Base-by-base conservation (phyloP, 768 basidiomycete genomes). In the Hortiboletus flavorubellus region DNA sequence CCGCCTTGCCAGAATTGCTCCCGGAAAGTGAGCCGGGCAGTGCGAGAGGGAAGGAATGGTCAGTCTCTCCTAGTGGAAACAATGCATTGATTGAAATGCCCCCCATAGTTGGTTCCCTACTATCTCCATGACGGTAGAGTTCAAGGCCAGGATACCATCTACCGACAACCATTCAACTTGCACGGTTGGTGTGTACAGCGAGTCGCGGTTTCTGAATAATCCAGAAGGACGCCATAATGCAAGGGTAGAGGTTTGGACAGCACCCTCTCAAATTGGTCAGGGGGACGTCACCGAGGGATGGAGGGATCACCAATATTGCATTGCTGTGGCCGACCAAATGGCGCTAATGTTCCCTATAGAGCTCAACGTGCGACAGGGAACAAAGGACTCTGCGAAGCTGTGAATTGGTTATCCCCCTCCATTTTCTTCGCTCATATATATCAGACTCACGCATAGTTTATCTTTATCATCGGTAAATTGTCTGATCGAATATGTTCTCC, bases 241-340 rank as follows among this genome's bases (percentile, higher is more conserved):
- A 4, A 80, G 80, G 58, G 77, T 80, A 4, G 87, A 87, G 61
- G 72, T 86, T 12, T 88, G 86, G 86, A 81, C 82, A 7, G 82
- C 85, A 10, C 86, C 86, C 2, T 71, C 74, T 41, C 73, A 81
- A 51, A 72, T 83, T 38, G 81, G 79, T 3, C 76, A 78, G 51
- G 80, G 80, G 0, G 46, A 64, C 5, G 65, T 73, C 31, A 34
- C 39, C 8, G 66, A 74, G 4, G 77, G 78, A 11, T 88, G 86
- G 86, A 77, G 82, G 58, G 83, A 83, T 44, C 68, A 78, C 47
- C 85, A 86, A 60, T 72, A 81, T n/a, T 88, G 86, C 59, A 70
- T 88, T 30, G 84, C 80, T 15, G 74, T 79, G 23, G 78, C 82
- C 11, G 83, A 79, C 12, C 85, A 87, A 67, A 82, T 86, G 81